A percentile compares a stretch with the other conserved stretches of the same genome.
Evolutionary conservation across 306 rosid genomes (phyloP).

Genomic region (Potentilla sterilis): DNA sequence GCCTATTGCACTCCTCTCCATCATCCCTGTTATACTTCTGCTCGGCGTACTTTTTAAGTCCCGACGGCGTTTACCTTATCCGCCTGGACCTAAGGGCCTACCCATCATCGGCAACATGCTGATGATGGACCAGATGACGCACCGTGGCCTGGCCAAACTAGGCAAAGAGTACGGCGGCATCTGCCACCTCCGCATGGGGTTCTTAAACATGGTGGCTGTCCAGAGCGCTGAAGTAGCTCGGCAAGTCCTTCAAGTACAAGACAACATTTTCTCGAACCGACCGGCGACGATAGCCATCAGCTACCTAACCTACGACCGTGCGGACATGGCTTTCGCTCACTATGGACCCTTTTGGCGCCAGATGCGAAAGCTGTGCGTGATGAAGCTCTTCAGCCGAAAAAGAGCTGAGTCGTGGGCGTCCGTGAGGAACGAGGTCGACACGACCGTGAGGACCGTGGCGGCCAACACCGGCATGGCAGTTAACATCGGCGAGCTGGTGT

Average conservation of each 20-base stretch:
- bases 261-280: slow-evolving; percentile 71
- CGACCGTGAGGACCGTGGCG: slow-evolving; percentile 22
- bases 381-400: slow-evolving; percentile 82
- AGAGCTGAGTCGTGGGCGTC: slow-evolving; percentile 84
- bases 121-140: slow-evolving; percentile 76
- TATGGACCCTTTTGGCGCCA: slow-evolving; percentile 95
- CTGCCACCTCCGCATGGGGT: slow-evolving; percentile 74
- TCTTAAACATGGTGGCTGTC: slow-evolving; percentile 65
- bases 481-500: slow-evolving; percentile 65
- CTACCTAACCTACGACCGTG: slow-evolving; percentile 76
- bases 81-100: slow-evolving; percentile 80
- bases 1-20: slow-evolving; percentile 15
- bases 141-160: slow-evolving; percentile 64
- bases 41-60: slow-evolving; percentile 19
- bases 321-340: slow-evolving; percentile 95
- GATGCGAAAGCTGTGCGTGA: slow-evolving; percentile 83
- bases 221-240: slow-evolving; percentile 61
- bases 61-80: slow-evolving; percentile 41
- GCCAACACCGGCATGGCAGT: slow-evolving; percentile 33
- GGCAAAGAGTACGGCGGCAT: slow-evolving; percentile 72
- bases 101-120: slow-evolving; percentile 81
- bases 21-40: slow-evolving; percentile 26
- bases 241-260: slow-evolving; percentile 75
- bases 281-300: slow-evolving; percentile 83
- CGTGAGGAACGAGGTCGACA: slow-evolving; percentile 70